Base-by-base conservation (phyloP, 441 rosid genomes). In the Aquilaria agallochum region DNA sequence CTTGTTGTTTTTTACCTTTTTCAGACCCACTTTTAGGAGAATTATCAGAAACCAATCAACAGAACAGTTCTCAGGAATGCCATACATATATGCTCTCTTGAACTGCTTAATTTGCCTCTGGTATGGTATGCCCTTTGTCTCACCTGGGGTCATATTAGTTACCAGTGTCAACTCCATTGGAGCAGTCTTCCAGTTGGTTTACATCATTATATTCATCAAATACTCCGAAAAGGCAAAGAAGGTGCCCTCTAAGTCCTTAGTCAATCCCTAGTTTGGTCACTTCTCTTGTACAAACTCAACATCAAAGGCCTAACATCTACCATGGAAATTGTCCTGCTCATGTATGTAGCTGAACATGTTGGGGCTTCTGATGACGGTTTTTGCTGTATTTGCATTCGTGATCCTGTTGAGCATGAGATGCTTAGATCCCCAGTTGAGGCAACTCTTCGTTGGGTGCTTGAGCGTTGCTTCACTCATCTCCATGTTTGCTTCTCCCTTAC, bases 61-160 rank as follows among this genome's bases (percentile, higher is more conserved):
- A 9, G 90, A 84, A 60, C 83, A 87, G 30, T 87, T 87, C 74
- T 87, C 88, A 2, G 93, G 93, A 49, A 71, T 82, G 80, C 93
- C 93, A 31, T 87, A 84, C 57, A 13, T 87, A 51, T 87, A 77
- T 61, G 65, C 78, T 14, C 78, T 87, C 27, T 66, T 87, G 73
- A 87, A 82, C 73, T 84, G 93, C 67, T 79, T 82, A 79, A 76
- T 87, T 50, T 80, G 83, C 53, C 70, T 74, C 5, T 87, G 90
- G 93, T 87, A 84, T 68, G 93, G 93, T 36, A 65, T 60, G 55
- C 93, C 93, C 3, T 12, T 79, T 7, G 58, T 87, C n/a, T 69
- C 82, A 0, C 75, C 78, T 2, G 67, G 74, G 53, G 54, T 80
- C 49, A 73, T 73, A 65, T 54, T 76, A 62, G 86, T 84, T 48